Conservation (phyloP, 192 early-diverging fungal species). For the Diversispora epigaea region DNA sequence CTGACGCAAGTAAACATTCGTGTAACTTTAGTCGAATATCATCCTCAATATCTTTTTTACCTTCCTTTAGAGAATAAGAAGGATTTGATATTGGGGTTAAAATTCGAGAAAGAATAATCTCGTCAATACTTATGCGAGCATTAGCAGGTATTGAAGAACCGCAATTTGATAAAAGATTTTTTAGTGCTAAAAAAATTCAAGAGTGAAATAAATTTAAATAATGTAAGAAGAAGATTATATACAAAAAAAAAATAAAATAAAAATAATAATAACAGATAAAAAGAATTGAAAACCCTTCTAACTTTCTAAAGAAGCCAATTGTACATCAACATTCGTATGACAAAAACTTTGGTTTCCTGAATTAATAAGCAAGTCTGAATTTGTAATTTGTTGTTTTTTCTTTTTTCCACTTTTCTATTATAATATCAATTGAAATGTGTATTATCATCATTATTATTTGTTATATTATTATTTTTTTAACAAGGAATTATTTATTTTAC, state of each 20-base stretch:
- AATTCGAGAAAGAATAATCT: constrained; percentile 35
- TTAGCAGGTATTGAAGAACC: constrained; percentile 36
- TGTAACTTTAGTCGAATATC: constrained; percentile 30
- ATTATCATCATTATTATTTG: neutral
- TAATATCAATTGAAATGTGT: neutral
- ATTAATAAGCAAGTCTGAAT: constrained; percentile 23
- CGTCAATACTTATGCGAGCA: constrained; percentile 35
- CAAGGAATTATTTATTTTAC: neutral
- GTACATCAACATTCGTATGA: constrained; percentile 2
- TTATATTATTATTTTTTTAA: neutral
- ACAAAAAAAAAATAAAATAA: neutral
- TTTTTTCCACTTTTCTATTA: constrained; percentile 14
- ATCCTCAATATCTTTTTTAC: neutral
- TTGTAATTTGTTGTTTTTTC: constrained; percentile 16
- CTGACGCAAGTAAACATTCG: constrained; percentile 44
- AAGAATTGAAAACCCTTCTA: constrained; percentile 1
- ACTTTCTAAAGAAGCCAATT: constrained; percentile 33
- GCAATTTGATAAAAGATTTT: constrained; percentile 29
- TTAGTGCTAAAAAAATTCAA: constrained; percentile 18
- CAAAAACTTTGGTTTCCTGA: neutral
- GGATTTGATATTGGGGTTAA: constrained; percentile 28
- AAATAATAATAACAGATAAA: constrained; percentile 4
- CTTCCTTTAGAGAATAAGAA: constrained; percentile 16
- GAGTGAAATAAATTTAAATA: too few relatives aligned
- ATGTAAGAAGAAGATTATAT: neutral